phyloP scores from a whole-genome alignment of 2,329 filamentous ascomycete species.

The Botryosphaeria dothidea region DNA sequence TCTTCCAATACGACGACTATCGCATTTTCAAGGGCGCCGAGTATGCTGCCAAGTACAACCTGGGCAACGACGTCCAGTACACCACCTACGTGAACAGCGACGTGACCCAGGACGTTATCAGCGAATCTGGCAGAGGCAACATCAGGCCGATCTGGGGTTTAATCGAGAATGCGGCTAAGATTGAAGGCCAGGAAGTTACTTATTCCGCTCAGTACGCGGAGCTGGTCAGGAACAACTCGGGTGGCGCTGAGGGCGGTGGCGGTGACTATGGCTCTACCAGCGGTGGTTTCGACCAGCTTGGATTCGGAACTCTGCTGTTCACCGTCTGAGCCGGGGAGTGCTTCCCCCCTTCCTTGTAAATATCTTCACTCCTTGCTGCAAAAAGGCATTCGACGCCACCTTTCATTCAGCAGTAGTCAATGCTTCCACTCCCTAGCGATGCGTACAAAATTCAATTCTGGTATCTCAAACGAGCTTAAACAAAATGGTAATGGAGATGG shows the following conservation, averaged over 20 bases:
- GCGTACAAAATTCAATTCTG: no score
- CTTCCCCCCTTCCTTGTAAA: not conserved
- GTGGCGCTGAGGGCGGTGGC: slow-evolving; percentile 47
- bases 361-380: not conserved
- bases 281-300: slow-evolving; percentile 46
- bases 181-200: slow-evolving; percentile 40
- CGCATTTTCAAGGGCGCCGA: slow-evolving; percentile 40
- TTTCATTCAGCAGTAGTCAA: not conserved
- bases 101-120: slow-evolving; percentile 39
- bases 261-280: slow-evolving; percentile 45
- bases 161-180: slow-evolving; percentile 33
- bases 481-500: no score
- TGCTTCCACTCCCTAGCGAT: not conserved
- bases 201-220: slow-evolving; percentile 41
- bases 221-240: slow-evolving; percentile 32
- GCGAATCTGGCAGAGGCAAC: slow-evolving; percentile 31
- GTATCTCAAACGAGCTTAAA: no score
- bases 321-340: not conserved
- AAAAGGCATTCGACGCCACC: not conserved
- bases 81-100: slow-evolving; percentile 41
- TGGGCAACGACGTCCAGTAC: slow-evolving; percentile 46
- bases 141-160: slow-evolving; percentile 44
- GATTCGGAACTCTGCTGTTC: slow-evolving; percentile 36
- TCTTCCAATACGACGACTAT: slow-evolving; percentile 39
- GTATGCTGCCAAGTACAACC: slow-evolving; percentile 46